Evolutionary conservation across 2,329 filamentous ascomycete genomes (phyloP), one percentile per base, ranked within the genome.

Genomic region (Pseudogymnoascus verrucosus): DNA sequence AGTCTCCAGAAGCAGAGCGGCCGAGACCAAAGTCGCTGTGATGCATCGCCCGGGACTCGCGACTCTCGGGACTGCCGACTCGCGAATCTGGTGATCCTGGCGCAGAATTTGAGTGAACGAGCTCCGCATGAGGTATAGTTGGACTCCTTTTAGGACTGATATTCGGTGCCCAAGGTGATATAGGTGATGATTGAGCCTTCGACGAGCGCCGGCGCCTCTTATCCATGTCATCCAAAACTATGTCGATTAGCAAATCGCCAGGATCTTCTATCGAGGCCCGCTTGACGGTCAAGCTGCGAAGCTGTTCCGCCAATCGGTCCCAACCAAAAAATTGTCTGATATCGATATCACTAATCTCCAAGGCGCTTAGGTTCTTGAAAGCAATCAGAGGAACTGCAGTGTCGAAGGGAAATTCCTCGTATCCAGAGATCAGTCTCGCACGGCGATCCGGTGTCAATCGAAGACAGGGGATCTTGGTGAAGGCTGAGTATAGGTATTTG

Each of bases 351-450:
- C 89, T 93, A 62, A 99, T 90, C 75, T 99, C 95, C 67, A 99
- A 82, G 21, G 91, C 89, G 76, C 93, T 93, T 62, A 98, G 80
- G 70, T 98, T 99, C 78, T 99, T 98, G 84, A 99, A 98, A 7
- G 90, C 90, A 75, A 96, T 89, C n/a, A 99, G 81, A 19, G 95
- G 95, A 31, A 99, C 95, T 19, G 95, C 95, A 23, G 91, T 96
- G 76, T 99, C 95, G 75, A 98, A 97, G 2, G 95, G 95, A 69
- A 98, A 99, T 76, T 97, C 93, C 76, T 99, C 95, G 73, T 95
- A 98, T 28, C 93, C 93, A 68, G 88, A 85, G 69, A 99, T 97
- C 66, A 97, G 80, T 62, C 89, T 88, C 60, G 93, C 93, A 69
- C 91, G 90, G 80, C 92, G 93, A 76, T 99, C 95, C n/a, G 93